Evolutionary conservation across 129 eudicot species (phyloP).

Genomic region (Arctium lappa): DNA sequence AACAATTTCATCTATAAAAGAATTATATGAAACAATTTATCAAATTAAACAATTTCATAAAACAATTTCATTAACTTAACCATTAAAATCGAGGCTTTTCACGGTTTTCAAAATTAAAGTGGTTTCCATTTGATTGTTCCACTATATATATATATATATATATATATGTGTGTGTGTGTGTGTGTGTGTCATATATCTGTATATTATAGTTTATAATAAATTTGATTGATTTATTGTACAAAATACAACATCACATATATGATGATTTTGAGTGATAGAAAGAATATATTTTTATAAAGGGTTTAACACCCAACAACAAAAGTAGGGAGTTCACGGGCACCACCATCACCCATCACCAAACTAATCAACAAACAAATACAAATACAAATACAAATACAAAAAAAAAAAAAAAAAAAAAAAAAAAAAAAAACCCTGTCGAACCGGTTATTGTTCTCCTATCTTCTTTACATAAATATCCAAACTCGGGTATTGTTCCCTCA

Average conservation of each 20-base stretch:
- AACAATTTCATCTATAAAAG: too few relatives aligned
- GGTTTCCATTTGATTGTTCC: too few relatives aligned
- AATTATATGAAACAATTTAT: too few relatives aligned
- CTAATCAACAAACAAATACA: background rate
- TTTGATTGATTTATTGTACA: background rate
- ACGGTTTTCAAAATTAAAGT: too few relatives aligned
- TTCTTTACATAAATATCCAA: background rate
- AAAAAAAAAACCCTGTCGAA: background rate
- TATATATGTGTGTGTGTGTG: background rate
- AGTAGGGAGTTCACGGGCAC: conserved; percentile 28
- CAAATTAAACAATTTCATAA: too few relatives aligned
- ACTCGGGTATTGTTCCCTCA: background rate
- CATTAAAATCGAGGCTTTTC: too few relatives aligned
- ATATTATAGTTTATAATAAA: background rate
- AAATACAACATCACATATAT: background rate
- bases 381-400: background rate
- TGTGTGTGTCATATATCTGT: background rate
- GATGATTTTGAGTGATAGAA: background rate
- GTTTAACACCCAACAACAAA: conserved; percentile 2
- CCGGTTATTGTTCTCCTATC: background rate
- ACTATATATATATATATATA: too few relatives aligned
- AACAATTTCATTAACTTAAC: too few relatives aligned
- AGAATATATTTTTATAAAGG: conserved; percentile 16
- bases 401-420: background rate
- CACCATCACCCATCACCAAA: conserved; percentile 18